Evolutionary conservation across 176 grass and related monocot species (phyloP).

Genomic region (Zizania latifolia): DNA sequence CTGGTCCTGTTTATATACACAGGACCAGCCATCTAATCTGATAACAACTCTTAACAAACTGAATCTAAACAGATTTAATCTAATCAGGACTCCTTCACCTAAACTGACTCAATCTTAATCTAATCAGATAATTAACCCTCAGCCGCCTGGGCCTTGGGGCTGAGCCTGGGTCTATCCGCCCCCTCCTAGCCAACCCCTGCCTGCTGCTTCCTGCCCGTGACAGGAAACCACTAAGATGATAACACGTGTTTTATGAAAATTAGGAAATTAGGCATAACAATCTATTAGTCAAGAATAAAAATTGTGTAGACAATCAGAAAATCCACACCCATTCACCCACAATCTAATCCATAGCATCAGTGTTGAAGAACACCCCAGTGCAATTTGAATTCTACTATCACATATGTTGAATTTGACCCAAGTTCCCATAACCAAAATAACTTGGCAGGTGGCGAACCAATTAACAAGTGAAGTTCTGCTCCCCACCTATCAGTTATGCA

Average conservation of each 20-base stretch:
- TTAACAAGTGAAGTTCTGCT: background rate
- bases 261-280: constrained; percentile 1
- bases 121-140: no score
- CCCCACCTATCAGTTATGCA: background rate
- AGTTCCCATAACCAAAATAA: background rate
- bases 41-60: no score
- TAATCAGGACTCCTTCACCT: no score
- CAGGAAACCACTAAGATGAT: no score
- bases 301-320: background rate
- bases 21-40: background rate
- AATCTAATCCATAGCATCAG: background rate
- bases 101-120: no score
- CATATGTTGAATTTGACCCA: background rate
- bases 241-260: constrained; percentile 13
- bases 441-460: background rate
- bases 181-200: no score
- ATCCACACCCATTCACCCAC: background rate
- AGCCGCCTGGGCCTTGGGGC: no score
- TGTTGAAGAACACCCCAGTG: background rate
- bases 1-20: no score
- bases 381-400: background rate
- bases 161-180: no score
- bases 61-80: no score
- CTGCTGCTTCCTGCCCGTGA: no score
- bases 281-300: constrained; percentile 2